A percentile compares a stretch with the other conserved stretches of the same genome.
phyloP scores from a whole-genome alignment of 208 protist species.

The Phytomonas sp. region DNA sequence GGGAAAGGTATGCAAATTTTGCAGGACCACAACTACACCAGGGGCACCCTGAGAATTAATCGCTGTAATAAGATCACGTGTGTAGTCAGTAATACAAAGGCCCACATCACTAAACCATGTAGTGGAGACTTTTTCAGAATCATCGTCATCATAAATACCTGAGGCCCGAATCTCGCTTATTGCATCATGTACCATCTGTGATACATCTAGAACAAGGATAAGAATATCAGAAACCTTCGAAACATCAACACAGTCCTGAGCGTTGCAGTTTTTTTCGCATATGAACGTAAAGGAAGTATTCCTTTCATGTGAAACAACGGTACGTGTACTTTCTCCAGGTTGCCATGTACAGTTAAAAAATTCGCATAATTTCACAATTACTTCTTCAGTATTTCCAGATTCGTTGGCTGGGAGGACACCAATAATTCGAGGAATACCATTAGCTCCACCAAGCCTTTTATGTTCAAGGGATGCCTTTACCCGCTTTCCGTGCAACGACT shows the following conservation, averaged over 20 bases:
- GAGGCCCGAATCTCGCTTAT: constrained; percentile 58
- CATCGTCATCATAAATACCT: constrained; percentile 22
- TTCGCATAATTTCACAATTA: constrained; percentile 49
- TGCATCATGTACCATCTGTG: constrained; percentile 72
- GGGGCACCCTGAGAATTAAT: constrained; percentile 74
- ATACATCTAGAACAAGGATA: constrained; percentile 67
- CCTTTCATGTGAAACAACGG: constrained; percentile 47
- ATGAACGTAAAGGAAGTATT: constrained; percentile 73
- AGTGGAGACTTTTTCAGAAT: constrained; percentile 40
- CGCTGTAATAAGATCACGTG: constrained; percentile 58
- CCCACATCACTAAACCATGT: constrained; percentile 84
- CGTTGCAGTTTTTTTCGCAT: constrained; percentile 69
- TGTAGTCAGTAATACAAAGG: constrained; percentile 83
- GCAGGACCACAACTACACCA: constrained; percentile 61
- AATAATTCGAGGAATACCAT: constrained; percentile 54
- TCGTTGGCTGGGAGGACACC: constrained; percentile 81
- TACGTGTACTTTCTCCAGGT: constrained; percentile 37
- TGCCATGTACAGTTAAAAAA: constrained; percentile 29
- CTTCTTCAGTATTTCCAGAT: constrained; percentile 65
- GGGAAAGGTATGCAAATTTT: constrained; percentile 73
- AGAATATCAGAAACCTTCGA: constrained; percentile 80
- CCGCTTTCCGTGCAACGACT: constrained; percentile 40
- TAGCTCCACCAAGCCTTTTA: constrained; percentile 36
- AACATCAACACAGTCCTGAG: constrained; percentile 76
- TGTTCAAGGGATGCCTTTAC: constrained; percentile 32